phyloP scores from a whole-genome alignment of 1,284 basidiomycete species.

The Fomitopsis palustris region DNA sequence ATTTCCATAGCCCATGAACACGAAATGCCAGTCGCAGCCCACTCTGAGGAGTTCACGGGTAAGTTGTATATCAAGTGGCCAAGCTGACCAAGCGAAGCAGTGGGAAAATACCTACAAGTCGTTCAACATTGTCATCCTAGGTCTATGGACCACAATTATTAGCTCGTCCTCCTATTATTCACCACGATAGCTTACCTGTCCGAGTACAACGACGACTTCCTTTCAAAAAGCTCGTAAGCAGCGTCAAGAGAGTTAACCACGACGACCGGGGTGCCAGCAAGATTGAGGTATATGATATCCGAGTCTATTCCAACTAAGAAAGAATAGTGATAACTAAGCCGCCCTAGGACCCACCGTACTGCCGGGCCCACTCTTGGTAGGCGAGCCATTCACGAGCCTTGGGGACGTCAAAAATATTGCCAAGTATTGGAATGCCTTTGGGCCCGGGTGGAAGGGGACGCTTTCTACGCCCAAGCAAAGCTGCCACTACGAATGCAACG shows the following conservation, averaged over 20 bases:
- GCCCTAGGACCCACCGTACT: conserved; percentile 11
- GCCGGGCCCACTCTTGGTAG: conserved; percentile 19
- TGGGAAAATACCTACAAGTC: conserved; percentile 18
- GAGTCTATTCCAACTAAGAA: conserved; percentile 15
- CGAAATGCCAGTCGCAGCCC: conserved; percentile 26
- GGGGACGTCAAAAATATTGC: conserved; percentile 27
- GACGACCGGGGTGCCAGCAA: conserved; percentile 20
- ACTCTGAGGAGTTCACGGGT: conserved; percentile 10
- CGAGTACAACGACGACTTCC: conserved; percentile 22
- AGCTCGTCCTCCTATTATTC: background rate
- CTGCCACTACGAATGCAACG: conserved; percentile 7
- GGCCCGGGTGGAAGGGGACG: conserved; percentile 26
- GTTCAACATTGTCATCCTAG: conserved; percentile 24
- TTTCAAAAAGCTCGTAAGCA: conserved; percentile 26
- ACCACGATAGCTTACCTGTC: conserved; percentile 14
- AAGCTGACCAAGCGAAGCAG: background rate
- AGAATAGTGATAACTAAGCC: background rate
- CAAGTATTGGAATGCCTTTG: conserved; percentile 23
- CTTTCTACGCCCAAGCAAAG: conserved; percentile 8
- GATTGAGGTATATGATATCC: conserved; percentile 24
- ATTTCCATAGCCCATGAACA: conserved; percentile 24
- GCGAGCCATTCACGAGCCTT: conserved; percentile 22
- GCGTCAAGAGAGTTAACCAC: conserved; percentile 25
- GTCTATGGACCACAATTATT: conserved; percentile 7
- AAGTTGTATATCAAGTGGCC: background rate